Evolutionary conservation across 495 filamentous ascomycete genomes (phyloP), one percentile per base, ranked within the genome.

Genomic region (Venustampulla echinocandica): DNA sequence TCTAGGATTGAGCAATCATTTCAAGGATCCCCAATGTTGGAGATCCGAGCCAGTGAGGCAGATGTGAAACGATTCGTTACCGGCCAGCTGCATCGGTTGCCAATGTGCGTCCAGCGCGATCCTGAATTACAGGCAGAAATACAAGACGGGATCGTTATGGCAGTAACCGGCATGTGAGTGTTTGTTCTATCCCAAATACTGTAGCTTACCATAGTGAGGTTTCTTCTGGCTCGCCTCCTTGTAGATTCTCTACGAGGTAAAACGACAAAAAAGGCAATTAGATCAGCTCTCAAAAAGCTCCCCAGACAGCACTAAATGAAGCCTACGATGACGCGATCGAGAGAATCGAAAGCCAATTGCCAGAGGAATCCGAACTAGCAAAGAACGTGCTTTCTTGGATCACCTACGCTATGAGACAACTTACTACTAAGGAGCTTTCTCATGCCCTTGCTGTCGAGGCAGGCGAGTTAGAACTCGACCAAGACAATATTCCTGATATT

Each of bases 221-320:
- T 81, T 48, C 64, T 80, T 1, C 63, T 81, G 18, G 73, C 74
- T n/a, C 59, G 56, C 13, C 61, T 81, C 0, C 60, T 75, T 50
- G 46, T 76, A 10, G 64, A 70, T 14, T 67, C 67, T 3, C 55
- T 81, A 11, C 46, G 14, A 2, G 49, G 15, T 42, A 58, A 44
- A 53, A 54, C 20, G 37, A 54, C 18, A 28, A 50, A 19, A 52
- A 58, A 34, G 47, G 23, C 4, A 21, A 14, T 52, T 11, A 5
- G 28, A 35, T 7, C 2, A 19, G 36, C 49, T 4, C 23, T 52
- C 4, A 25, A 57, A 18, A 42, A 48, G 15, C 55, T 65, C 4
- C 60, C 60, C 21, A 56, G 37, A 34, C 49, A 45, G 2, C 54
- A n/a, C n/a, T 51, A 30, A 62, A 60, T 14, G 58, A 61, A 36